phyloP scores from a whole-genome alignment of 768 basidiomycete species.

The Naganishia kalamii region DNA sequence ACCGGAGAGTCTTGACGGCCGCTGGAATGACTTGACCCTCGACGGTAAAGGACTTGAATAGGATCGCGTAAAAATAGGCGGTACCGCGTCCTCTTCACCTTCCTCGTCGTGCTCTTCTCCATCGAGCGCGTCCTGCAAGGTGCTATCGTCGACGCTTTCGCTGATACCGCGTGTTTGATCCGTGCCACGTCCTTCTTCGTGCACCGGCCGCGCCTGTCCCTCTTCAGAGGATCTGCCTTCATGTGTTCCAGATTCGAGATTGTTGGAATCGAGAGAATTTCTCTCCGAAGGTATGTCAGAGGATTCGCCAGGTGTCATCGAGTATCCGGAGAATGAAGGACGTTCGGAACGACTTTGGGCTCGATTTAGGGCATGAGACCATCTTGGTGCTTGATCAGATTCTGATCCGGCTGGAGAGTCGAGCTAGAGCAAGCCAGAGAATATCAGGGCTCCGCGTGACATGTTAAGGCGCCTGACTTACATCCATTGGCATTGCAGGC shows the following conservation, averaged over 20 bases:
- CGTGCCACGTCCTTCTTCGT: background rate
- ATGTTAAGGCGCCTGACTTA: background rate
- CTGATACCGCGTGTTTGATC: background rate
- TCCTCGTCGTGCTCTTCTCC: slow-evolving; percentile 6
- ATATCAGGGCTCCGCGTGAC: background rate
- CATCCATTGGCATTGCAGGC: slow-evolving; percentile 2
- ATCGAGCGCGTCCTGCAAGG: background rate
- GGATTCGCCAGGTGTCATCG: background rate
- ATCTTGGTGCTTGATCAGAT: slow-evolving; percentile 6
- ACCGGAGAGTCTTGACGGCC: background rate
- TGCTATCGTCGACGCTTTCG: background rate
- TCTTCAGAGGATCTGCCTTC: background rate
- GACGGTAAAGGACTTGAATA: slow-evolving; percentile 74
- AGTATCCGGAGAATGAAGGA: background rate
- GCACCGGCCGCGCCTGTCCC: background rate
- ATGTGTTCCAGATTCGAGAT: background rate
- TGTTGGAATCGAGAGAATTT: background rate
- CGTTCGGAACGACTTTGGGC: background rate
- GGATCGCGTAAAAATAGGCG: slow-evolving; percentile 64
- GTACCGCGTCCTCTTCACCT: slow-evolving; percentile 12
- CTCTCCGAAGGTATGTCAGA: background rate
- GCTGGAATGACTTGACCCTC: slow-evolving; percentile 52
- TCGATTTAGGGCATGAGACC: background rate
- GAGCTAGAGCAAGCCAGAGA: background rate
- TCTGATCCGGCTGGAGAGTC: slow-evolving; percentile 9